phyloP scores from a whole-genome alignment of 1,284 basidiomycete species.

The Tetrapyrgos nigripes region DNA sequence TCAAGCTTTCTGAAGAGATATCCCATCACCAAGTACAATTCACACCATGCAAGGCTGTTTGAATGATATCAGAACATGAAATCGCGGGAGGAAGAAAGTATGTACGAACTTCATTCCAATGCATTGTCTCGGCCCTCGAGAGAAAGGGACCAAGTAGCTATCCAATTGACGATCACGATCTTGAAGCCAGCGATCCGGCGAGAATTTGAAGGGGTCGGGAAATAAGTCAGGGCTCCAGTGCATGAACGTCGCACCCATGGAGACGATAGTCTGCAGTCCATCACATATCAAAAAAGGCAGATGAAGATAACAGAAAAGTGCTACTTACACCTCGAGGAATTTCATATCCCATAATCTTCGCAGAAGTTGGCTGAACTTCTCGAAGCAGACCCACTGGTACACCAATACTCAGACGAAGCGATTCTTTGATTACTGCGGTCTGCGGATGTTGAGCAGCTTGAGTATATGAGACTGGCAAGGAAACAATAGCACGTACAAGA shows the following conservation, averaged over 20 bases:
- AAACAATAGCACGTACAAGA: constrained; percentile 10
- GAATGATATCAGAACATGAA: not conserved
- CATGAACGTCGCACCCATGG: constrained; percentile 25
- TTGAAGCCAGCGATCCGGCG: constrained; percentile 36
- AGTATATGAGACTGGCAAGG: not conserved
- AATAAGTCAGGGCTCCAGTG: constrained; percentile 26
- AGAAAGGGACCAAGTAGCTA: constrained; percentile 22
- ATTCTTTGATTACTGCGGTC: constrained; percentile 31
- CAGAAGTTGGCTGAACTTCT: constrained; percentile 20
- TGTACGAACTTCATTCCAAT: constrained; percentile 27
- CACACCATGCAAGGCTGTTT: constrained; percentile 15
- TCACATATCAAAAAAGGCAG: not conserved
- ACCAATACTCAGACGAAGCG: constrained; percentile 24
- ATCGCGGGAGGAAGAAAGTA: too few species aligned
- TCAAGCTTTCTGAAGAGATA: constrained; percentile 6
- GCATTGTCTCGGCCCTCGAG: constrained; percentile 24
- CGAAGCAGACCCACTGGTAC: constrained; percentile 23
- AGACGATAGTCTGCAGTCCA: constrained; percentile 27
- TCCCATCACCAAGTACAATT: constrained; percentile 8
- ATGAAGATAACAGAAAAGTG: not conserved
- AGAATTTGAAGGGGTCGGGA: constrained; percentile 31
- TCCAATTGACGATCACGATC: constrained; percentile 13
- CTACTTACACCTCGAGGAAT: constrained; percentile 7
- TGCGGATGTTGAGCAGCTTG: not conserved
- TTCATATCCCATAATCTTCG: constrained; percentile 1